phyloP scores from a whole-genome alignment of 495 filamentous ascomycete genomes.

The Aspergillus leporis region DNA sequence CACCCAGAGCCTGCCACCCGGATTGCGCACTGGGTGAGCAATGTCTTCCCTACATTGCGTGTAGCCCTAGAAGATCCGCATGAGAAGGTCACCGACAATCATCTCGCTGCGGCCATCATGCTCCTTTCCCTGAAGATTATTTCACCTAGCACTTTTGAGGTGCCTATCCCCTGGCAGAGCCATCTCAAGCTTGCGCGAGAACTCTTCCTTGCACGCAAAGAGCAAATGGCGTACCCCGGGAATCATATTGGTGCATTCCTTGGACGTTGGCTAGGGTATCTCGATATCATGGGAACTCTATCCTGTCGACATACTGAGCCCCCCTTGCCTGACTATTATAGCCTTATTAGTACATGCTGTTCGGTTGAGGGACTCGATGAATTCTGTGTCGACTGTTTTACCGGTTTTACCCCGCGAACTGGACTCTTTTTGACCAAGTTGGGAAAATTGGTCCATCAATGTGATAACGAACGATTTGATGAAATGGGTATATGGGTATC shows the following conservation, averaged over 20 bases:
- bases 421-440: conserved; percentile 72
- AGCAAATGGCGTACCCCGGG: conserved; percentile 49
- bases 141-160: conserved; percentile 76
- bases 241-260: conserved; percentile 78
- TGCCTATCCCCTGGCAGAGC: conserved; percentile 72
- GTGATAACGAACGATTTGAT: conserved; percentile 68
- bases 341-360: conserved; percentile 49
- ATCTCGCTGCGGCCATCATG: conserved; percentile 84
- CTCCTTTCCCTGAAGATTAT: conserved; percentile 84
- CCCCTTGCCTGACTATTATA: conserved; percentile 57
- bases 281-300: conserved; percentile 77
- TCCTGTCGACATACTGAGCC: conserved; percentile 65
- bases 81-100: conserved; percentile 69
- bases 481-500: conserved; percentile 49
- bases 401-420: conserved; percentile 72
- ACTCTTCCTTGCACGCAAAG: conserved; percentile 68
- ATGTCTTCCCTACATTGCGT: conserved; percentile 74
- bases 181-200: conserved; percentile 76
- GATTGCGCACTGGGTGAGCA: conserved; percentile 76
- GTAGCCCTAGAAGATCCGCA: conserved; percentile 57
- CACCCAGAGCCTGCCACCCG: conserved; percentile 75
- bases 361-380: conserved; percentile 48
- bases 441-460: conserved; percentile 68
- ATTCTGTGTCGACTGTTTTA: conserved; percentile 73
- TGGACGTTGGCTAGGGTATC: conserved; percentile 83